These are phyloP conservation scores for Trichoderma asperellum DNA, from an alignment of 2,329 filamentous ascomycete genomes.

Conservation along the genomic window DNA sequence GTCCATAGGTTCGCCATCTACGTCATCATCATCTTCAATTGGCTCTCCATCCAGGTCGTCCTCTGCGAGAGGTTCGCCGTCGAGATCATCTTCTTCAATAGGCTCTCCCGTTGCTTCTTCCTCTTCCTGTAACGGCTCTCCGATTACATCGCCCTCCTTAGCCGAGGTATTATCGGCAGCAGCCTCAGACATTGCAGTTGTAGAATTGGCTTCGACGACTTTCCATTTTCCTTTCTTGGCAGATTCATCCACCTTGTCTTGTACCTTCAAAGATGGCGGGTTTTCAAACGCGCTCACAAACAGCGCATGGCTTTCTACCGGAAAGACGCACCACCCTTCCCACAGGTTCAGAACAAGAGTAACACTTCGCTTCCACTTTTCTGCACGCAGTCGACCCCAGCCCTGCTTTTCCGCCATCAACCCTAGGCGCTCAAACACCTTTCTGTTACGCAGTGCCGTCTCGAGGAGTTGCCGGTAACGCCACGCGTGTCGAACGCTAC, in stretches of 20 bases:
- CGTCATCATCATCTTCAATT: slow-evolving; percentile 48
- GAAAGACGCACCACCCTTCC: slow-evolving; percentile 74
- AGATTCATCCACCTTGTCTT: slow-evolving; percentile 36
- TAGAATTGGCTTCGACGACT: slow-evolving; percentile 48
- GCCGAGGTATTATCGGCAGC: neutral
- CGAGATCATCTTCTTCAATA: slow-evolving; percentile 54
- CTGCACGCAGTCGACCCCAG: slow-evolving; percentile 81
- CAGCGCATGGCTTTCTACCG: slow-evolving; percentile 70
- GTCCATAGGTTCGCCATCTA: slow-evolving; percentile 31
- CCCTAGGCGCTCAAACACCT: slow-evolving; percentile 76
- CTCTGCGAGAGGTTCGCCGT: slow-evolving; percentile 47
- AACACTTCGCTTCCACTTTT: slow-evolving; percentile 83
- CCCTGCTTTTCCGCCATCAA: slow-evolving; percentile 69
- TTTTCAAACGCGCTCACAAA: slow-evolving; percentile 73
- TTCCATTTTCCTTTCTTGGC: slow-evolving; percentile 52
- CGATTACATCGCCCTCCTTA: neutral
- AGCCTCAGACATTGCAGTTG: slow-evolving; percentile 25
- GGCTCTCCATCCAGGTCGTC: slow-evolving; percentile 47
- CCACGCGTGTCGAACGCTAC: slow-evolving; percentile 82
- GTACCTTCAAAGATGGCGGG: slow-evolving; percentile 55
- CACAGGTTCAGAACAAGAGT: slow-evolving; percentile 70
- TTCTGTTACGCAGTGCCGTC: slow-evolving; percentile 65
- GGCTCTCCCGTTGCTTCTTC: slow-evolving; percentile 48
- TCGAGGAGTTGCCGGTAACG: slow-evolving; percentile 84
- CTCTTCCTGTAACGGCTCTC: slow-evolving; percentile 38